Base-by-base conservation (phyloP, 2,329 filamentous ascomycete species). In the Hawksworthiomyces lignivorus region DNA sequence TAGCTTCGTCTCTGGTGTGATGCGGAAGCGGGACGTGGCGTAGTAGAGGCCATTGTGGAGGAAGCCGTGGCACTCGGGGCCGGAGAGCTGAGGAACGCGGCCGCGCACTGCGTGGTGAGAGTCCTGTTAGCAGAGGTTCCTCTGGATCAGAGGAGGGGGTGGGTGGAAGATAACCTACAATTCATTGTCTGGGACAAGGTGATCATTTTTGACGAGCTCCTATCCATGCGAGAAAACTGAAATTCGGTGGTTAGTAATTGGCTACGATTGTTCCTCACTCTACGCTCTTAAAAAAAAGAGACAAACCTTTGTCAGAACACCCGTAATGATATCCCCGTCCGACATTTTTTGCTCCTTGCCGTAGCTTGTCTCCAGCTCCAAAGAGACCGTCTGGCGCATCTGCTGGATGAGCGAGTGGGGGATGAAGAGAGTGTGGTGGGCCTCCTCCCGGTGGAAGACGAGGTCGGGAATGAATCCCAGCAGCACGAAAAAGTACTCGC, bases 281-380 rank as follows among this genome's bases (percentile, higher is more conserved):
- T 26, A 7, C 24, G 7, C 7, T 26, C 24, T 26, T 8, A 26
- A 12, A 12, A 12, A 8, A 26, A 8, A 26, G 24, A 38, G 19
- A 22, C 5, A 15, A 8, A 30, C 27, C 36, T 39, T 39, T 15
- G 28, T 12, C 11, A 45, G 15, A 7, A 38, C 21, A 19, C 17
- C 38, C 4, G 34, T 36, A 19, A 45, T n/a, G 19, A 41, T 24
- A 31, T 45, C 43, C 18, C 36, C 31, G 29, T 45, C 30, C 7
- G 43, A 41, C 19, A 45, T 15, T 12, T 22, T 19, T 2, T 18
- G 19, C 7, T 37, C 24, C 6, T 19, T 22, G 22, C 34, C 43
- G 22, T 35, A 26, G 5, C 15, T 26, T 14, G 20, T 29, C 20
- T 24, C 11, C 2, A 45, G 21, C 29, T 28, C 33, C n/a, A 24